phyloP scores from a whole-genome alignment of 257 asterid species.

The Plantago elongata region DNA sequence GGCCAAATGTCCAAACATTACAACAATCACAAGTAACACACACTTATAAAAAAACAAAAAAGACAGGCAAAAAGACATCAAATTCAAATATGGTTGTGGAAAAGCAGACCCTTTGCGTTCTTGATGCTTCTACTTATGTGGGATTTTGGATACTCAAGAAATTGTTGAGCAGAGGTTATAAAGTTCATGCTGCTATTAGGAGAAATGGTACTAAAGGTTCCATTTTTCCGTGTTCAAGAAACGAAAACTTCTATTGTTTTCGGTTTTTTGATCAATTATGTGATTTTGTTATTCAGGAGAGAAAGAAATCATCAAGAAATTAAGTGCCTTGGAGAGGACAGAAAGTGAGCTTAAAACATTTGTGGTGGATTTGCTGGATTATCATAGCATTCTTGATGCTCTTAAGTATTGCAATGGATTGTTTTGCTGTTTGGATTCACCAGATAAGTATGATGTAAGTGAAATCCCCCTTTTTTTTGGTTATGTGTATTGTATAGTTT shows the following conservation, averaged over 20 bases:
- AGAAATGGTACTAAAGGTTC: conserved; percentile 25
- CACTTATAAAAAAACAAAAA: background rate
- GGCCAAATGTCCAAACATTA: background rate
- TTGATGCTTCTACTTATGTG: conserved; percentile 44
- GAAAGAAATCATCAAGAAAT: conserved; percentile 24
- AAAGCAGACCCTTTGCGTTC: conserved; percentile 33
- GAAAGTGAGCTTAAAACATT: conserved; percentile 25
- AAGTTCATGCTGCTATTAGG: conserved; percentile 38
- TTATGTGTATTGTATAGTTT: no score
- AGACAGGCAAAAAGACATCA: conserved; percentile 7
- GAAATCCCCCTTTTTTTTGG: background rate
- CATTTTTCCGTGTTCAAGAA: background rate
- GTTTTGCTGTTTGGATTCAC: conserved; percentile 37
- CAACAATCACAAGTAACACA: background rate
- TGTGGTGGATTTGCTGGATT: conserved; percentile 32
- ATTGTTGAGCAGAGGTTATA: conserved; percentile 32
- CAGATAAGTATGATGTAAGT: conserved; percentile 35
- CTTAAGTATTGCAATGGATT: conserved; percentile 29
- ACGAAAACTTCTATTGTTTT: background rate
- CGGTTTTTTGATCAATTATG: background rate
- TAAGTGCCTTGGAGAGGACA: conserved; percentile 28
- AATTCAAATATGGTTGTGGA: background rate
- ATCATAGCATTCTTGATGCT: conserved; percentile 40
- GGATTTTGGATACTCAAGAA: conserved; percentile 41
- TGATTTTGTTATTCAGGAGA: conserved; percentile 27